phyloP scores from a whole-genome alignment of 441 rosid genomes.

The Gossypium laxum region DNA sequence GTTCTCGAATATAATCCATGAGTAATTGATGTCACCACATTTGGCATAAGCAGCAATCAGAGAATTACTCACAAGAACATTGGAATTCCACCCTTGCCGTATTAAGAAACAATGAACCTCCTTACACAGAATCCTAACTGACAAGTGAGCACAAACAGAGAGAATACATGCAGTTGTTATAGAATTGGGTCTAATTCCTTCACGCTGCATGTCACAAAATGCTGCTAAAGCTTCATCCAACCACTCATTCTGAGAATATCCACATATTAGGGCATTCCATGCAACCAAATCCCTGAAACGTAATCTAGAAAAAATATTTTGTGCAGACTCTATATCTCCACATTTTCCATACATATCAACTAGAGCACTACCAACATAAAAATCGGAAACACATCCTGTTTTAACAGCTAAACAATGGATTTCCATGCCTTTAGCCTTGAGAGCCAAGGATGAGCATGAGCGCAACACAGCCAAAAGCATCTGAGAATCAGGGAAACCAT shows the following conservation, averaged over 20 bases:
- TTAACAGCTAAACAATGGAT: conserved; percentile 33
- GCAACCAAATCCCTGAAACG: conserved; percentile 26
- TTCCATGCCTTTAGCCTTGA: conserved; percentile 24
- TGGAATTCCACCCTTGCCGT: conserved; percentile 24
- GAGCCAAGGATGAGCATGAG: conserved; percentile 29
- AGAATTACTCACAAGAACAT: conserved; percentile 32
- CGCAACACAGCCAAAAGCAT: conserved; percentile 31
- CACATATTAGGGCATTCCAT: conserved; percentile 39
- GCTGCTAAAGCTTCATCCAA: conserved; percentile 24
- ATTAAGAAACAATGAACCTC: conserved; percentile 34
- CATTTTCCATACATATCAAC: conserved; percentile 40
- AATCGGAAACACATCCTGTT: conserved; percentile 17
- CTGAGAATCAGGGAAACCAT: conserved; percentile 28
- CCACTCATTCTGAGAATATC: conserved; percentile 26
- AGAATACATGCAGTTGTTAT: conserved; percentile 31
- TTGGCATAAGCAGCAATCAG: conserved; percentile 31
- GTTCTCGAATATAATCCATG: conserved; percentile 23
- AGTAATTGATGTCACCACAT: conserved; percentile 29
- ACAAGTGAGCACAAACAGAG: conserved; percentile 27
- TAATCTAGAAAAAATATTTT: conserved; percentile 24
- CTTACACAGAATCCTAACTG: conserved; percentile 26
- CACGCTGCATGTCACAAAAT: conserved; percentile 25
- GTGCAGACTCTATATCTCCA: conserved; percentile 24
- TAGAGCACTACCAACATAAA: conserved; percentile 30
- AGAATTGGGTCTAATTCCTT: conserved; percentile 27